Evolutionary conservation across 139 green algal species (phyloP), one percentile per base, ranked within the genome.

Genomic region (Klebsormidium nitens): DNA sequence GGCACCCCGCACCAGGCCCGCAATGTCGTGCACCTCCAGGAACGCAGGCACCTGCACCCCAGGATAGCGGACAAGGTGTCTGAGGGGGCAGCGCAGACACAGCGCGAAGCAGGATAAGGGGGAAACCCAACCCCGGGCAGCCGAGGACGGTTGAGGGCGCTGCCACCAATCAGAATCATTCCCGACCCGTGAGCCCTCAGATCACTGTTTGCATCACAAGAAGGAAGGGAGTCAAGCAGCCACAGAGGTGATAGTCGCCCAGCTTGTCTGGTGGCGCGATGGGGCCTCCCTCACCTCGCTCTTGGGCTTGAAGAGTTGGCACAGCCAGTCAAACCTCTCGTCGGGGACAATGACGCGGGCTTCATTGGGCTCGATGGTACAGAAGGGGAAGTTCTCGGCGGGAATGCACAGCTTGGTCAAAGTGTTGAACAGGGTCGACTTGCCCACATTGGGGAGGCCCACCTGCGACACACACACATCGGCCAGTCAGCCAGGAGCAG

Each of bases 1-100:
- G 17, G 86, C 90, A 6, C 82, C 82, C 80, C 90, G 91, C 11
- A 99, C 95, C 28, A 99, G 84, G 8, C 95, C 95, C 1, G 95
- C 95, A 78, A 99, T 99, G 79, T 99, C 95, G 14, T 87, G 74
- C 1, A 99, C 78, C 32, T 98, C 91, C 59, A 99, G 82, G 80
- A 91, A 98, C 0, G 94, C 91, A 28, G 89, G 82, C 32, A 95
- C 82, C 37, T 84, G 59, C n/a, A 32, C n/a, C n/a, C n/a, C n/a
- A n/a, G n/a, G n/a, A n/a, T n/a, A n/a, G n/a, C n/a, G n/a, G n/a
- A n/a, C n/a, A n/a, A n/a, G n/a, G n/a, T n/a, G n/a, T n/a, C n/a
- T n/a, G n/a, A n/a, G n/a, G n/a, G n/a, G n/a, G n/a, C n/a, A n/a
- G n/a, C n/a, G n/a, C n/a, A n/a, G n/a, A n/a, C n/a, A n/a, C n/a